Evolutionary conservation across 2,329 filamentous ascomycete species (phyloP), one percentile per base, ranked within the genome.

Genomic region (Tricladium varicosporioides): DNA sequence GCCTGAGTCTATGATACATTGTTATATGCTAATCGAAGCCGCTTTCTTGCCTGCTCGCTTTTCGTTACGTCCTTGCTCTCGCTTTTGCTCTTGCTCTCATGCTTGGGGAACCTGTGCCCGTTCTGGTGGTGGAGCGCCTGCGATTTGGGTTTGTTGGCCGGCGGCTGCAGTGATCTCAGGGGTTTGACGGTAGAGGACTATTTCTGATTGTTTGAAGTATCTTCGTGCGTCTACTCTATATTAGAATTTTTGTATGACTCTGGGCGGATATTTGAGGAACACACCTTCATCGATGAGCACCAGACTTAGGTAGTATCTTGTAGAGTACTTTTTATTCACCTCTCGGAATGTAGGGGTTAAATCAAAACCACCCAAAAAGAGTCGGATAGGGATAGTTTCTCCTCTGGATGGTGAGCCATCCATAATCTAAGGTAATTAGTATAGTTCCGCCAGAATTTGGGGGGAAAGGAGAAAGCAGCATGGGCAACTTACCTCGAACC

Each of bases 241-340:
- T 52, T 54, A 49, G 58, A 4, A 27, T 55, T 58, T 27, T 27
- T 27, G 22, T 27, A 7, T 27, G 22, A 7, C 7, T 27, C 7
- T 27, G 7, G 22, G 22, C 22, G 31, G 27, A 52, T 22, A 19
- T 16, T n/a, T 27, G 54, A 32, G 56, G 58, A 33, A 53, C 5
- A 42, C 47, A 89, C 91, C 91, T 84, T 97, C 92, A 70, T 97
- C 92, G 65, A 97, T 97, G 65, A 97, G 81, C 18, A 99, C 94
- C 61, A 99, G 78, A 72, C 92, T 97, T 61, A 99, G 83, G 76
- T 99, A 99, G 77, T 99, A 99, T 69, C 94, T 83, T 40, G 93
- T 97, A 22, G 93, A 97, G 75, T 96, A 99, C 77, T 99, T 99
- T 82, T 99, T 99, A 83, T 99, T 99, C 66, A 99, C 95, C 73